Evolutionary conservation across 495 filamentous ascomycete species (phyloP).

Genomic region (Neurospora cerealis): DNA sequence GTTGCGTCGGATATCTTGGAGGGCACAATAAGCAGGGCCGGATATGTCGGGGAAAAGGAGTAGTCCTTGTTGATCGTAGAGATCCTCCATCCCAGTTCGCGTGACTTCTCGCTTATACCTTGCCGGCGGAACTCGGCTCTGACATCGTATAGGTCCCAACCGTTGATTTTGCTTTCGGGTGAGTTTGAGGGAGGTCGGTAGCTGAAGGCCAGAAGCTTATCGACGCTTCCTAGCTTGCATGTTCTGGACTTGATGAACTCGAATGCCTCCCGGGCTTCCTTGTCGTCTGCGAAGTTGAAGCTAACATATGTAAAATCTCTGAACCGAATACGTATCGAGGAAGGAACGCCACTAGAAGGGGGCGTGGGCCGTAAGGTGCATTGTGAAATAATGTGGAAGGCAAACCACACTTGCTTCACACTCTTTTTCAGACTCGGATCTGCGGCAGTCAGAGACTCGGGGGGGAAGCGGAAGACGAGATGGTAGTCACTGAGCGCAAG

Average conservation of each 20-base stretch:
- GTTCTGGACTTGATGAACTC: slow-evolving; percentile 78
- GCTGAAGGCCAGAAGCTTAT: slow-evolving; percentile 85
- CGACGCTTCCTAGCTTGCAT: slow-evolving; percentile 71
- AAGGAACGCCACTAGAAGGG: slow-evolving; percentile 57
- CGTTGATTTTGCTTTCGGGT: slow-evolving; percentile 63
- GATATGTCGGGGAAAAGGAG: slow-evolving; percentile 90
- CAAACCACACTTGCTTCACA: slow-evolving; percentile 72
- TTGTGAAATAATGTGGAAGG: slow-evolving; percentile 79
- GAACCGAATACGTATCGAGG: slow-evolving; percentile 79
- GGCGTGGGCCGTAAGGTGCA: slow-evolving; percentile 64
- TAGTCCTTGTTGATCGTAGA: slow-evolving; percentile 85
- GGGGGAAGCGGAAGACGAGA: slow-evolving; percentile 28
- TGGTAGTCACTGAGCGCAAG: slow-evolving; percentile 34
- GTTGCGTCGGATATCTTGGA: slow-evolving; percentile 89
- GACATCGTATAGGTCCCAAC: slow-evolving; percentile 84
- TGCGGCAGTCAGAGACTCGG: slow-evolving; percentile 16
- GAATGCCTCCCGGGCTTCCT: slow-evolving; percentile 72
- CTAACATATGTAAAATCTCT: slow-evolving; percentile 89
- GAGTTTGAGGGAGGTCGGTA: slow-evolving; percentile 57
- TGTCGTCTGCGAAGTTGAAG: slow-evolving; percentile 74
- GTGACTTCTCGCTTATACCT: slow-evolving; percentile 65
- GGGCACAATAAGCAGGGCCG: slow-evolving; percentile 72
- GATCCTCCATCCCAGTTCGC: slow-evolving; percentile 78
- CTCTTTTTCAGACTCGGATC: slow-evolving; percentile 33
- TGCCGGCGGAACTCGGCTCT: slow-evolving; percentile 70